Base-by-base conservation (phyloP, 106 monocot species). In the Hemerocallis citrina region DNA sequence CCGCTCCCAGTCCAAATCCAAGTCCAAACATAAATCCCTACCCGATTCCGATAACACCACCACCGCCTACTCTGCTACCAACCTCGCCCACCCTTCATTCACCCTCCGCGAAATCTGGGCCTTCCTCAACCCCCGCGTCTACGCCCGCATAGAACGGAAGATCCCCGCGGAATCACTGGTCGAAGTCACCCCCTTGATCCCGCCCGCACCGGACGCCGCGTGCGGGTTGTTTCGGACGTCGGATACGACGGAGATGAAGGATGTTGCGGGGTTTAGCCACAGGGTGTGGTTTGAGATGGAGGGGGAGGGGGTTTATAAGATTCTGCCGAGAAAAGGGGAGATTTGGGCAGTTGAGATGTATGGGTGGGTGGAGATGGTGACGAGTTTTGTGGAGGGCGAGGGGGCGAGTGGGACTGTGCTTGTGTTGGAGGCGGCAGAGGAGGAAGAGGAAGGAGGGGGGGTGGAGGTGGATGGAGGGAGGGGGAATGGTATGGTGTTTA, bases 291-390 rank as follows among this genome's bases (percentile, higher is more conserved):
- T 59, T 27, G 59, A 59, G 36, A 24, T 59, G 13, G 59, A 24
- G n/a, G n/a, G n/a, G n/a, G 50, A 25, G 50, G 24, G 13, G 50
- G 13, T 56, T 21, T 70, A 60, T 9, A 39, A 29, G 61, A 50
- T 70, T 50, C 41, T 49, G 24, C 70, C 70, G 9, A 60, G 39
- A 28, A 52, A 61, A 20, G 51, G 61, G 21, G 70, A 70, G 61
- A 25, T 70, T 22, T 70, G 70, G 70, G 70, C 61, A 0, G 38
- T 70, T 1, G 61, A 70, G 19, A 32, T 7, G 36, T 59, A 59
- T 6, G 5, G 14, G 7, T 59, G 36, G 24, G 39, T 59, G 21
- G 59, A 59, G 39, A 59, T 59, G 36, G 23, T 59, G 20, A 24
- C 59, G 38, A 59, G 59, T 27, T 59, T 59, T 34, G 59, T 23